Conservation (phyloP, 495 filamentous ascomycete species). For the Daldinia loculata region DNA sequence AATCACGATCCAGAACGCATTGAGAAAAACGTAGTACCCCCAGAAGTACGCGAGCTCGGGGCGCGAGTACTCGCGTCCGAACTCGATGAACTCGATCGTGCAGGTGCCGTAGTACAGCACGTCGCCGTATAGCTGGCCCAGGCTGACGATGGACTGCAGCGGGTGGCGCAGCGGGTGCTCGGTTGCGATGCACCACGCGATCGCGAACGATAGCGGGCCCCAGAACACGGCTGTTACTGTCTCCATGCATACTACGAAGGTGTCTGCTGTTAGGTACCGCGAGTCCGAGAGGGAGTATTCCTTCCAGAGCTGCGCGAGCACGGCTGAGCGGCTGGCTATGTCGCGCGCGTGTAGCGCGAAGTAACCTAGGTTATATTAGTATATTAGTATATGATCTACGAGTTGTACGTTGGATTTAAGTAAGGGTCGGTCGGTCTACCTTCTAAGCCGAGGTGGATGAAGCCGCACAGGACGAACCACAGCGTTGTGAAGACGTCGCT, state of each 20-base stretch:
- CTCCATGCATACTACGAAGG: not conserved
- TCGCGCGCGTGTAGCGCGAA: not conserved
- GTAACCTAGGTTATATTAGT: not conserved
- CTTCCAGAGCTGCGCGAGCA: slow-evolving; percentile 1
- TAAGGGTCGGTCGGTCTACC: not conserved
- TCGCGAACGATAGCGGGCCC: not conserved
- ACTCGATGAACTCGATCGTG: not conserved
- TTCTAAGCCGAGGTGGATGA: not conserved
- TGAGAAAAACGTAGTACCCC: not conserved
- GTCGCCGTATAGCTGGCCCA: not conserved
- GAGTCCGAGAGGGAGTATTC: not conserved
- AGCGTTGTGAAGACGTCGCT: not conserved
- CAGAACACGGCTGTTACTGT: not conserved
- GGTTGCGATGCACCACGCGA: not conserved
- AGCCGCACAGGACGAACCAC: not conserved
- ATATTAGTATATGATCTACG: too few species aligned
- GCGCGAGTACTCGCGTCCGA: not conserved
- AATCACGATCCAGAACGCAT: not conserved
- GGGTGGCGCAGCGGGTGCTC: not conserved
- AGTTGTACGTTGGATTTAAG: not conserved
- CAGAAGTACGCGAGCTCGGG: not conserved
- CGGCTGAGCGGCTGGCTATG: not conserved
- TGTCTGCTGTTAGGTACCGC: not conserved
- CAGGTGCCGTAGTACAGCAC: slow-evolving; percentile 4
- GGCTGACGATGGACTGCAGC: not conserved